Conservation (phyloP, 129 eudicot genomes). For the Tagetes erecta region DNA sequence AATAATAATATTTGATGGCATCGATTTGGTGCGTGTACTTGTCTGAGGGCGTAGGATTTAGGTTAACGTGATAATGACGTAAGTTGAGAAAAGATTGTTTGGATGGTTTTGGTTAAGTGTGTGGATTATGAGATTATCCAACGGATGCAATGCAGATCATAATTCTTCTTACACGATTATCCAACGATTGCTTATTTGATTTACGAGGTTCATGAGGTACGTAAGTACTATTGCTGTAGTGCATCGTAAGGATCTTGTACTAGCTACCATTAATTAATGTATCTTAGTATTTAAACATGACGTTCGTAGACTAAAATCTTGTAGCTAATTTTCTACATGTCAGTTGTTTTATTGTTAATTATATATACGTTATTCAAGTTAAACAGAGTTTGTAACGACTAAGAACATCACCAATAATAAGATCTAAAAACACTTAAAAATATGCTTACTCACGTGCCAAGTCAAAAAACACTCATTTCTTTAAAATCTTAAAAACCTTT, state of each 20-base stretch:
- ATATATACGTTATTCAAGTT: background rate
- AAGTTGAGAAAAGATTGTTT: slow-evolving; percentile 26
- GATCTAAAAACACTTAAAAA: no score
- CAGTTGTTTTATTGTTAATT: background rate
- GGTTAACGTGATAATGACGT: slow-evolving; percentile 20
- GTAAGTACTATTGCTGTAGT: background rate
- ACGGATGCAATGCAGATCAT: background rate
- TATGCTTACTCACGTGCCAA: no score
- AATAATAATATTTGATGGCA: background rate
- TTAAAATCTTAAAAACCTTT: no score
- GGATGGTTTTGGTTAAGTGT: slow-evolving; percentile 6
- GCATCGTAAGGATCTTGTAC: background rate
- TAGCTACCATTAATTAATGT: background rate
- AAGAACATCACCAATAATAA: no score
- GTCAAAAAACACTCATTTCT: no score
- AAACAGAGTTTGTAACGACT: background rate
- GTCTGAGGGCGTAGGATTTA: background rate
- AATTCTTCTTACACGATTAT: no score
- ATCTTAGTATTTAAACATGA: background rate
- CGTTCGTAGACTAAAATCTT: background rate
- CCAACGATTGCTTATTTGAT: slow-evolving; percentile 14
- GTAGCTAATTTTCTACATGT: background rate
- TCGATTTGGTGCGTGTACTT: background rate
- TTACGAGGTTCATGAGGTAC: slow-evolving; percentile 22
- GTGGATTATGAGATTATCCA: background rate